These are phyloP conservation scores for Guyanaporus albipodus DNA, from an alignment of 768 basidiomycete species.

Conservation along the genomic window DNA sequence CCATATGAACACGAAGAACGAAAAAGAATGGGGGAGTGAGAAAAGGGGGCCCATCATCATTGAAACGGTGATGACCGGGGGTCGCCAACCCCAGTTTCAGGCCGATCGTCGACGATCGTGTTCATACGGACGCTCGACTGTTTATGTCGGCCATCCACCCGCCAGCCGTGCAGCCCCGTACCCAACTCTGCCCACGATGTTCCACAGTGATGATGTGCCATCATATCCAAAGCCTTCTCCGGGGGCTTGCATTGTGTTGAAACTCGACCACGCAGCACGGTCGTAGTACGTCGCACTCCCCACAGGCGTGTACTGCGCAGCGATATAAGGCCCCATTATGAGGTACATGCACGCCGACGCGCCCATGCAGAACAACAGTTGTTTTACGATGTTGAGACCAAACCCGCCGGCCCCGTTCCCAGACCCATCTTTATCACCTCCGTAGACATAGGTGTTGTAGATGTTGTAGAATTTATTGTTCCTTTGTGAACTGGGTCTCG, in stretches of 20 bases:
- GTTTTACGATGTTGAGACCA: slow-evolving; percentile 37
- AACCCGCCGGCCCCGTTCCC: slow-evolving; percentile 21
- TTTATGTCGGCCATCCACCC: slow-evolving; percentile 72
- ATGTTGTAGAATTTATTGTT: slow-evolving; percentile 77
- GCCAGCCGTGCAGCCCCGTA: slow-evolving; percentile 74
- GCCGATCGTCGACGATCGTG: slow-evolving; percentile 2
- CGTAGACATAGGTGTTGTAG: slow-evolving; percentile 69
- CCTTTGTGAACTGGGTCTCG: slow-evolving; percentile 34
- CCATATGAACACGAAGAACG: slow-evolving; percentile 17
- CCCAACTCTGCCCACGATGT: slow-evolving; percentile 63
- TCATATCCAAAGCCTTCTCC: slow-evolving; percentile 70
- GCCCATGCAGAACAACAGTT: slow-evolving; percentile 56
- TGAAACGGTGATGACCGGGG: slow-evolving; percentile 11
- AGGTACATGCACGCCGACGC: slow-evolving; percentile 60
- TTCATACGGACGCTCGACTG: not conserved
- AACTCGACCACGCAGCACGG: slow-evolving; percentile 73
- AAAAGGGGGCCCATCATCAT: not conserved
- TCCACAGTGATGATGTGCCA: slow-evolving; percentile 62
- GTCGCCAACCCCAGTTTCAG: slow-evolving; percentile 5
- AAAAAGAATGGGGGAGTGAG: not conserved
- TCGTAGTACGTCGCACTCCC: slow-evolving; percentile 76
- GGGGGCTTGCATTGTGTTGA: slow-evolving; percentile 64
- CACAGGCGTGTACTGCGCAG: slow-evolving; percentile 51
- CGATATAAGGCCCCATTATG: slow-evolving; percentile 54
- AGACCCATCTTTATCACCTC: slow-evolving; percentile 38